Conservation (phyloP, 768 basidiomycete species). For the Lactarius hatsudake region DNA sequence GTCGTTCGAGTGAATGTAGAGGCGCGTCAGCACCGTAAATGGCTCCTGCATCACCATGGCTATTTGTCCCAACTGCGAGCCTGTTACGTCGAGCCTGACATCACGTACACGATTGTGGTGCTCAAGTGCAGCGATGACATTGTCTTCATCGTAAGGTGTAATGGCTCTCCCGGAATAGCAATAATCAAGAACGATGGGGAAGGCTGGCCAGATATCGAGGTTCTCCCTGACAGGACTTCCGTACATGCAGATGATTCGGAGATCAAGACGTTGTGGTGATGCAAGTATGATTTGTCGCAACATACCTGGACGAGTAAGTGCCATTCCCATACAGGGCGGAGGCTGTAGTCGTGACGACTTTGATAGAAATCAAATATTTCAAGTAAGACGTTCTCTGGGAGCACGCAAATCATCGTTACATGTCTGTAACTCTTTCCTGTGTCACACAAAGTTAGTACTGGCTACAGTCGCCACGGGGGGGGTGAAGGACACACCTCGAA, state of each 20-base stretch:
- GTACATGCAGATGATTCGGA: background rate
- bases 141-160: background rate
- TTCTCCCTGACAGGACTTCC: background rate
- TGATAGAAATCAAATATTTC: background rate
- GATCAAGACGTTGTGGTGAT: background rate
- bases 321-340: background rate
- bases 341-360: background rate
- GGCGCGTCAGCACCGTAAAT: background rate
- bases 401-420: background rate
- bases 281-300: background rate
- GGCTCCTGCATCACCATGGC: background rate
- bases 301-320: background rate
- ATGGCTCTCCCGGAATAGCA: rapidly evolving
- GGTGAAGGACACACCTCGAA: background rate
- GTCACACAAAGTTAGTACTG: background rate
- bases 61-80: background rate
- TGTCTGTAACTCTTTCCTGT: background rate
- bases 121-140: background rate
- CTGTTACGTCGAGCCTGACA: background rate
- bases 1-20: background rate
- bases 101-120: background rate
- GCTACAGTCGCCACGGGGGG: background rate
- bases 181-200: background rate
- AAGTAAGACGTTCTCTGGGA: background rate
- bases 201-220: background rate